Evolutionary conservation across 2,329 filamentous ascomycete genomes (phyloP), one percentile per base, ranked within the genome.

Genomic region (Remersonia thermophila): DNA sequence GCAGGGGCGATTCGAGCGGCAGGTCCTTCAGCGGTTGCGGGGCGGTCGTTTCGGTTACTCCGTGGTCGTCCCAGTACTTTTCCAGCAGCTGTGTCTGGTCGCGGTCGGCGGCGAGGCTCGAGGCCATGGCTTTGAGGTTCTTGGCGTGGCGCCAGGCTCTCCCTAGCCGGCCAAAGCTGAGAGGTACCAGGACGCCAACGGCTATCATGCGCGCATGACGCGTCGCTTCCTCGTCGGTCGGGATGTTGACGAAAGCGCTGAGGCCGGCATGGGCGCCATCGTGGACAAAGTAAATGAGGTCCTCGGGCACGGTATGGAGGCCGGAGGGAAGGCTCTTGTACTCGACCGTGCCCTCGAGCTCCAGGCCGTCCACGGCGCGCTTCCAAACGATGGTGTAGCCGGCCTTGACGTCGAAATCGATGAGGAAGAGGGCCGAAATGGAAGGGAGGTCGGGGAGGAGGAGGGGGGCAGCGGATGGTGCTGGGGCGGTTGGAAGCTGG

Each of bases 241-340:
- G 80, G 45, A 73, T 73, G 56, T 93, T 93, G 55, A 91, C 67
- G 55, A 95, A 98, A 18, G 87, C 86, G 62, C 86, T 94, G 48
- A 96, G 69, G 18, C 91, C 91, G 4, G 86, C 87, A 61, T 86
- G 80, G 31, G 74, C 68, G 32, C 73, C 65, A 42, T 75, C 79
- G 53, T 96, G 86, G 30, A 93, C 78, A 57, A 96, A 98, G 65
- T 96, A 98, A 51, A 86, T 83, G 35, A 96, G 67, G 58, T 98
- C 91, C 47, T 87, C 77, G 23, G 79, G 67, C 14, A 96, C 84
- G 39, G 84, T 82, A 60, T 98, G 91, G 33, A 95, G 61, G 16
- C 91, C 91, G 0, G 89, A 96, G 2, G 91, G 91, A 32, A 98
- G 70, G 43, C 85, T 93, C 61, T 95, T 96, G 71, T 86, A 98